Conservation (phyloP, 306 rosid genomes). For the Purshia tridentata region DNA sequence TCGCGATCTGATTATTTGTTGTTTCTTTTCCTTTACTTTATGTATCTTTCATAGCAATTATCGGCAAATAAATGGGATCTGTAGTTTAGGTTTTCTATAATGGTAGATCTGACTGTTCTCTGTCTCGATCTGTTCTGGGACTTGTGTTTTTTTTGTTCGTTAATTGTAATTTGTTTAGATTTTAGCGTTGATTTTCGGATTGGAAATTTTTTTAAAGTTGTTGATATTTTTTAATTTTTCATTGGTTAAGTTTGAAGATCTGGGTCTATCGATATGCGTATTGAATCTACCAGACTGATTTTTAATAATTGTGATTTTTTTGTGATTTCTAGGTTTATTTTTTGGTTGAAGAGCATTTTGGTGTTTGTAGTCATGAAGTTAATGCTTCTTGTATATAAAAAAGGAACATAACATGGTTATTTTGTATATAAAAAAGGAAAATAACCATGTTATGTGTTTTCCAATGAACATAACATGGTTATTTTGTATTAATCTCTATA, state of each 20-base stretch:
- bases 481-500: background rate
- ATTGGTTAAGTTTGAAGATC: background rate
- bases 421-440: no score
- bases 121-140: constrained; percentile 12
- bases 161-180: background rate
- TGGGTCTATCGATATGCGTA: background rate
- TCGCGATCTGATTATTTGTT: constrained; percentile 25
- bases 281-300: background rate
- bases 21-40: background rate
- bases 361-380: background rate
- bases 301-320: background rate
- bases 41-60: constrained; percentile 2
- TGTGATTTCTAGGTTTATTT: background rate
- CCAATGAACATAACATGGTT: background rate
- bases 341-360: background rate
- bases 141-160: constrained; percentile 1
- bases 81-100: constrained; percentile 4
- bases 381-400: background rate
- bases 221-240: background rate
- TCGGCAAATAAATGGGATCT: background rate
- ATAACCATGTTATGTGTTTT: no score
- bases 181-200: background rate
- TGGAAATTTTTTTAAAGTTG: background rate
- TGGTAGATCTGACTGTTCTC: constrained; percentile 38
- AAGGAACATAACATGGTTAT: background rate